Evolutionary conservation across 768 basidiomycete genomes (phyloP).

Genomic region (Galerina marginata): DNA sequence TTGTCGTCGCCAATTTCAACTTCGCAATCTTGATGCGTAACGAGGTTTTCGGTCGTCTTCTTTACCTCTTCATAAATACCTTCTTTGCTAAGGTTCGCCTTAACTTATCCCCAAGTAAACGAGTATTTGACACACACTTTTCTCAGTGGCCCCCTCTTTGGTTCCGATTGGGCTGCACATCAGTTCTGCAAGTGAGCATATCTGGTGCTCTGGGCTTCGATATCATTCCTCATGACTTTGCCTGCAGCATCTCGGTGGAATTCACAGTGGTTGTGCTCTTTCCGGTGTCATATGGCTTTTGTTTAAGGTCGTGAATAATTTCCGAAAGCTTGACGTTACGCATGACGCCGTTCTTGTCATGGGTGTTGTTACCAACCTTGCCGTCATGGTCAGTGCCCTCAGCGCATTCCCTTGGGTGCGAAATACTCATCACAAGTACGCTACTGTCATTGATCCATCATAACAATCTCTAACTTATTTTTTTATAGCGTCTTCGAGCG

Average conservation of each 20-base stretch:
- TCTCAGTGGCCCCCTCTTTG: conserved; percentile 73
- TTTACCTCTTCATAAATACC: conserved; percentile 72
- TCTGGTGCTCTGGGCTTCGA: conserved; percentile 1
- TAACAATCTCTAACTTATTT: conserved; percentile 2
- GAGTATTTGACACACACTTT: conserved; percentile 11
- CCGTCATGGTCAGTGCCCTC: conserved; percentile 61
- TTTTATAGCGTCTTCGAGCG: conserved; percentile 72
- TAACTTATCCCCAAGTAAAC: neutral
- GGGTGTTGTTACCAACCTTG: conserved; percentile 62
- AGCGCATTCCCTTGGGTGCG: conserved; percentile 82
- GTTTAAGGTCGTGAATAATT: conserved; percentile 63
- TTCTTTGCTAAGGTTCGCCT: conserved; percentile 66
- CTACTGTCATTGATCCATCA: neutral
- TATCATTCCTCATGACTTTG: conserved; percentile 11
- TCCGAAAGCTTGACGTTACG: conserved; percentile 51
- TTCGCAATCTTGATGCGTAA: conserved; percentile 77
- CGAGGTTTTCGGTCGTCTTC: conserved; percentile 73
- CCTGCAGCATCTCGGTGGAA: conserved; percentile 74
- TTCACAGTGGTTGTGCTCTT: conserved; percentile 76
- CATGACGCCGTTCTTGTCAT: conserved; percentile 63
- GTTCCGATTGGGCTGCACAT: conserved; percentile 76
- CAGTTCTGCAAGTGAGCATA: conserved; percentile 62
- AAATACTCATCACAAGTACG: conserved; percentile 82
- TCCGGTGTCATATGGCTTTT: conserved; percentile 76
- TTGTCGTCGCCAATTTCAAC: conserved; percentile 75